phyloP scores from a whole-genome alignment of 1,284 basidiomycete species.

The Ceratobasidium sp. region DNA sequence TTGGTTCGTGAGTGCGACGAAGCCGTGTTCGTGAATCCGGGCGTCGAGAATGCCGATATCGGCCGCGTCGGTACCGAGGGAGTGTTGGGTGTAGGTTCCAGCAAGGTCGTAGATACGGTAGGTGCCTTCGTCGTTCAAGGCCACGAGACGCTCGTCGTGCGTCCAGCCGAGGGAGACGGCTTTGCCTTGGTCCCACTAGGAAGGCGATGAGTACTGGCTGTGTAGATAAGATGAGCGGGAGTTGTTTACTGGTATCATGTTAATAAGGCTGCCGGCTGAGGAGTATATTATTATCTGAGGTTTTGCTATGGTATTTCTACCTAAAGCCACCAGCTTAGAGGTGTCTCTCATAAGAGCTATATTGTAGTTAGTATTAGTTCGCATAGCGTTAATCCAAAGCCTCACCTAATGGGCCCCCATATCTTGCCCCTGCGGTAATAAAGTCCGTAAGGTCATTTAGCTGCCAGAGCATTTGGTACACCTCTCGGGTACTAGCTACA shows the following conservation, averaged over 20 bases:
- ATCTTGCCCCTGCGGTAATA: conserved; percentile 83
- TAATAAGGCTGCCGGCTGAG: conserved; percentile 58
- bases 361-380: conserved; percentile 13
- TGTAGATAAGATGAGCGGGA: conserved; percentile 55
- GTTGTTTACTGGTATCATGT: conserved; percentile 62
- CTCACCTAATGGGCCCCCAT: conserved; percentile 90
- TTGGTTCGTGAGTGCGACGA: conserved; percentile 88
- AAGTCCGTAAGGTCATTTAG: conserved; percentile 86
- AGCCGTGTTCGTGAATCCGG: conserved; percentile 84
- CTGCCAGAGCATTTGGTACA: conserved; percentile 88
- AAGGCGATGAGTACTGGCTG: conserved; percentile 52
- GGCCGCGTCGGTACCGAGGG: conserved; percentile 85
- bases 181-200: conserved; percentile 86
- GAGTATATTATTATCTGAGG: conserved; percentile 85
- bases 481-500: conserved; percentile 70
- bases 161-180: conserved; percentile 79
- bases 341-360: conserved; percentile 90
- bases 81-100: conserved; percentile 86
- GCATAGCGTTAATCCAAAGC: conserved; percentile 23
- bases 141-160: conserved; percentile 80
- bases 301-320: conserved; percentile 75
- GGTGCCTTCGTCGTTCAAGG: conserved; percentile 92
- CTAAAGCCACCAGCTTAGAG: conserved; percentile 82
- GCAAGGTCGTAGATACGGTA: conserved; percentile 93
- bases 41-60: conserved; percentile 91